phyloP scores from a whole-genome alignment of 2,329 filamentous ascomycete species.

The Colletotrichum musicola region DNA sequence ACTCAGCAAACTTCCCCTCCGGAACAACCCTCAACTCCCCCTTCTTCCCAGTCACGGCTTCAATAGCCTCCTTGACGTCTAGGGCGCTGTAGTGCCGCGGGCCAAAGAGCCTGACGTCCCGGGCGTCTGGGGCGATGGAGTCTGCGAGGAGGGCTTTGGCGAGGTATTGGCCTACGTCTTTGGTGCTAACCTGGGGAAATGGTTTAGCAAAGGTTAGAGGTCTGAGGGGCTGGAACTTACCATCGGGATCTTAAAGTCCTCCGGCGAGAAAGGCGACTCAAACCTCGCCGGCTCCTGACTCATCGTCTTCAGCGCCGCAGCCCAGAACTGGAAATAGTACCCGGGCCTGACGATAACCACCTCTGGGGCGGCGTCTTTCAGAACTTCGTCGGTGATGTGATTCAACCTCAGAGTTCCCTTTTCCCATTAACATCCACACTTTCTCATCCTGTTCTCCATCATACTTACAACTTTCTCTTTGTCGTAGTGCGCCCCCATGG shows the following conservation, averaged over 20 bases:
- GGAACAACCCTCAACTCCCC: conserved; percentile 42
- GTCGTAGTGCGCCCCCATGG: conserved; percentile 46
- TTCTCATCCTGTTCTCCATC: no score
- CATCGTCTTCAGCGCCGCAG: conserved; percentile 28
- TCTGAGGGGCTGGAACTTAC: conserved; percentile 33
- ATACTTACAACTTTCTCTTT: conserved; percentile 43
- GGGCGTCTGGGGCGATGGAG: conserved; percentile 31
- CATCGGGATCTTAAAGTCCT: conserved; percentile 47
- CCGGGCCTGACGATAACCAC: conserved; percentile 40
- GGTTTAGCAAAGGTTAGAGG: neutral
- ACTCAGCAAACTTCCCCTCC: conserved; percentile 42
- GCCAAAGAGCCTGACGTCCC: conserved; percentile 44
- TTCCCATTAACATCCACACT: neutral
- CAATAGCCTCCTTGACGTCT: conserved; percentile 46
- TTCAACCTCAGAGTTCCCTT: conserved; percentile 45
- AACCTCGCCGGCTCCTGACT: conserved; percentile 42
- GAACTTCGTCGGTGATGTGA: conserved; percentile 40
- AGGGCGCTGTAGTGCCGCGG: conserved; percentile 45
- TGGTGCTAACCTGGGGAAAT: conserved; percentile 44
- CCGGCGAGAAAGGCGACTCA: conserved; percentile 45
- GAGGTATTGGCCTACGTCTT: conserved; percentile 45
- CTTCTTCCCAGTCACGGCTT: conserved; percentile 45
- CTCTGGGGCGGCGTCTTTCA: conserved; percentile 39
- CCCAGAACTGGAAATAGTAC: conserved; percentile 41
- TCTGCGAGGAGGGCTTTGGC: conserved; percentile 43